phyloP scores from a whole-genome alignment of 495 filamentous ascomycete genomes.

The Penicillium cataractarum region DNA sequence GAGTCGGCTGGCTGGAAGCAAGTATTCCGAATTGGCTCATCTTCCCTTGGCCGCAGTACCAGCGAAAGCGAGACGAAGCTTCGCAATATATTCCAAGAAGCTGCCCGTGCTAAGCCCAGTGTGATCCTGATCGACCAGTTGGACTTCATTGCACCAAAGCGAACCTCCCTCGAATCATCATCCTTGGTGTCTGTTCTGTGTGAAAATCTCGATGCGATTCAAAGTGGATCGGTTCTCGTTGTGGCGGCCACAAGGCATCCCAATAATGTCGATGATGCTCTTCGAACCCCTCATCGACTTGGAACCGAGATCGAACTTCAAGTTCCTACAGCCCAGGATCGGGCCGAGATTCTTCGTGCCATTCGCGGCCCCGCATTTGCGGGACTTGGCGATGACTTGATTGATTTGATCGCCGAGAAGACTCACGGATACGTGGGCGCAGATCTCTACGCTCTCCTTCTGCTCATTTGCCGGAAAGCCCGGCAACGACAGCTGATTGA shows the following conservation, averaged over 20 bases:
- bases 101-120: conserved; percentile 71
- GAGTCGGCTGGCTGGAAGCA: conserved; percentile 68
- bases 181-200: conserved; percentile 46
- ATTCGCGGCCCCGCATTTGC: conserved; percentile 40
- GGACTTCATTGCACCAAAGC: conserved; percentile 71
- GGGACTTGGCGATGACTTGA: conserved; percentile 35
- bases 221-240: conserved; percentile 59
- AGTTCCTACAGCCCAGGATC: conserved; percentile 71
- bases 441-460: conserved; percentile 59
- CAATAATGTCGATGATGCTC: conserved; percentile 71
- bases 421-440: conserved; percentile 73
- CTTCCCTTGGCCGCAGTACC: conserved; percentile 50
- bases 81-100: conserved; percentile 71
- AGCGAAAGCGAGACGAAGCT: conserved; percentile 57
- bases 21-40: conserved; percentile 61
- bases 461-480: conserved; percentile 49
- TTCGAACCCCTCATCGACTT: conserved; percentile 69
- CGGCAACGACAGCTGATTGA: conserved; percentile 36
- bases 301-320: conserved; percentile 76
- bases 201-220: conserved; percentile 47
- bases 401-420: conserved; percentile 56
- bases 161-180: conserved; percentile 42
- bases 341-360: conserved; percentile 71
- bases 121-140: conserved; percentile 83
- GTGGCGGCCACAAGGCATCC: conserved; percentile 74